Evolutionary conservation across 2,329 filamentous ascomycete species (phyloP), one percentile per base, ranked within the genome.

Genomic region (Scopulariopsis brevicaulis): DNA sequence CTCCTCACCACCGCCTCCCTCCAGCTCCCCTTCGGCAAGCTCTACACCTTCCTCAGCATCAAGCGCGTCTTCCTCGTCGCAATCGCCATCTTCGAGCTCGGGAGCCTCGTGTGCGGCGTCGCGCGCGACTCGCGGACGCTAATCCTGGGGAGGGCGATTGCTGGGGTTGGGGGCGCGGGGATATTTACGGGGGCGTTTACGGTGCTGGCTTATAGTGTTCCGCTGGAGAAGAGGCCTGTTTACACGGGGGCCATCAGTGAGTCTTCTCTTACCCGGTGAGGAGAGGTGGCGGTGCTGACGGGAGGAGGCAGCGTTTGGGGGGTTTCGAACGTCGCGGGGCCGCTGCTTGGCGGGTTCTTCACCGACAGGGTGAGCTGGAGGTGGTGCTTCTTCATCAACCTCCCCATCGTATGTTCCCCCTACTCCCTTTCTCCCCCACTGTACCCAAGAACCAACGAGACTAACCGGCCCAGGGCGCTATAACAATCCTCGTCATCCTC

Each of bases 181-280:
- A 73, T 73, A 56, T 77, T 78, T 63, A 75, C 74, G 20, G 77
- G 77, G 1, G 69, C 69, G 1, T 62, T 72, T 35, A 69, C 69
- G 24, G 72, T 80, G 59, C 71, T 78, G 37, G 68, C 68, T n/a
- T 67, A 69, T 54, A 68, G 65, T 3, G 69, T 72, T 1, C 70
- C 70, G 5, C 64, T 71, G 20, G 64, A 65, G 18, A 65, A 64
- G 37, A 61, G 70, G 2, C 68, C 71, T 18, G 59, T 73, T 24
- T 72, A 68, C 52, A 69, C 66, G n/a, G 75, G 76, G 25, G 57
- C 59, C 25, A 56, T 62, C 53, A 59, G 59, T 53, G 20, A 22
- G 51, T 34, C 12, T 10, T 18, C 24, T n/a, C 20, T 20, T 11
- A 4, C n/a, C 43, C 20, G 15, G 43, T 20, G 20, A 59, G 66